Percentiles rank a stretch among this genome's conserved stretches.
Conservation (phyloP, 2,329 filamentous ascomycete species). For the Fusarium ambrosium region DNA sequence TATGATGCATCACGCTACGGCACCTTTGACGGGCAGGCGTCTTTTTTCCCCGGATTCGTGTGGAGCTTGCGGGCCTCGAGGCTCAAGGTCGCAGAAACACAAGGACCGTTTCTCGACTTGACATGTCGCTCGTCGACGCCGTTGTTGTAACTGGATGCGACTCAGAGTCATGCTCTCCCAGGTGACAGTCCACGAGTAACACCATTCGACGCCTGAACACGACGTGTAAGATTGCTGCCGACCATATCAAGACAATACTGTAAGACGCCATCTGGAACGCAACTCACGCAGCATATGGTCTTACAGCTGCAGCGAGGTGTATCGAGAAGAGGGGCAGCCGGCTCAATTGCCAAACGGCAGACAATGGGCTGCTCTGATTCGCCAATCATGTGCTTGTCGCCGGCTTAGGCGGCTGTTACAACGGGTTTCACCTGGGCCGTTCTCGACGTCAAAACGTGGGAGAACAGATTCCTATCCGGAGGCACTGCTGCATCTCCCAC, state of each 20-base stretch:
- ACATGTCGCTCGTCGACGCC: slow-evolving; percentile 10
- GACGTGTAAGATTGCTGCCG: slow-evolving; percentile 10
- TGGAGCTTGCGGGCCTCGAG: slow-evolving; percentile 16
- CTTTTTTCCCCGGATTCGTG: slow-evolving; percentile 27
- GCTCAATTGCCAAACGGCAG: slow-evolving; percentile 21
- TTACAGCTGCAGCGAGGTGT: slow-evolving; percentile 7
- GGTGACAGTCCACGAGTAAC: slow-evolving; percentile 12
- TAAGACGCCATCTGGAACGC: slow-evolving; percentile 33
- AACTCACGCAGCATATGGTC: slow-evolving; percentile 25
- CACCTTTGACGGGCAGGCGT: slow-evolving; percentile 16
- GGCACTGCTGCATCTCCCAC: slow-evolving; percentile 1
- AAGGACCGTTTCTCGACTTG: slow-evolving; percentile 2
- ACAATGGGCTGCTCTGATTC: slow-evolving; percentile 8
- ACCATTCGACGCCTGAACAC: slow-evolving; percentile 21
- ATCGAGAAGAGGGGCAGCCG: slow-evolving; percentile 20
- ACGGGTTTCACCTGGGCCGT: slow-evolving; percentile 34
- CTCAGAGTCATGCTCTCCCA: background rate
- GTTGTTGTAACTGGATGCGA: slow-evolving; percentile 16
- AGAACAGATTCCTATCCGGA: slow-evolving; percentile 20
- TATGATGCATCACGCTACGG: slow-evolving; percentile 29
- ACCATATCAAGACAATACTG: slow-evolving; percentile 7
- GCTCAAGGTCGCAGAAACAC: slow-evolving; percentile 9
- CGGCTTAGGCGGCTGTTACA: slow-evolving; percentile 24
- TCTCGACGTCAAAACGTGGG: slow-evolving; percentile 27
- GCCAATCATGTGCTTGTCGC: slow-evolving; percentile 30